Evolutionary conservation across 2,329 filamentous ascomycete genomes (phyloP).

Genomic region (Ampelomyces quisqualis): DNA sequence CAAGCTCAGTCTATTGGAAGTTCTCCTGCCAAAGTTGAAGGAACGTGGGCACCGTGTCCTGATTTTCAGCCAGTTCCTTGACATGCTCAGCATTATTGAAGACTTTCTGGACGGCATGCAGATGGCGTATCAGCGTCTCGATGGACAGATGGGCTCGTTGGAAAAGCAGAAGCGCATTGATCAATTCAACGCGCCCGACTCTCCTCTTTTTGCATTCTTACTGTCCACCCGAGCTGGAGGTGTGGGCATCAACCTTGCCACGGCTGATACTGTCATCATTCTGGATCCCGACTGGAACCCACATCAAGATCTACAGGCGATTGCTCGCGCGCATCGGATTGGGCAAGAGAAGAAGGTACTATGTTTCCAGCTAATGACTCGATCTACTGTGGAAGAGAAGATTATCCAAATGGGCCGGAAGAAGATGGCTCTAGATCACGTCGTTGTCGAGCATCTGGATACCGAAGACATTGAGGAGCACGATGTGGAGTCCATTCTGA

Average conservation of each 20-base stretch:
- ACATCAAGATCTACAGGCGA: conserved; percentile 93
- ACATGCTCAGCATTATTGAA: conserved; percentile 83
- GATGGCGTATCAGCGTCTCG: conserved; percentile 74
- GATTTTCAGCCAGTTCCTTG: conserved; percentile 93
- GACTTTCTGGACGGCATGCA: conserved; percentile 82
- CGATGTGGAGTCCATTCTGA: conserved; percentile 84
- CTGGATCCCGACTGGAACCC: conserved; percentile 97
- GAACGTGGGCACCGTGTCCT: conserved; percentile 86
- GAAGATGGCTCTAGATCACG: conserved; percentile 94
- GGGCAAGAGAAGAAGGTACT: conserved; percentile 95
- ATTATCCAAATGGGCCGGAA: conserved; percentile 94
- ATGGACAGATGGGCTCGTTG: conserved; percentile 76
- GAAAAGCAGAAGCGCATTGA: conserved; percentile 96
- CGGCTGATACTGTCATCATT: conserved; percentile 96
- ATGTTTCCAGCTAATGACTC: conserved; percentile 91
- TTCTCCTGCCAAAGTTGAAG: conserved; percentile 83
- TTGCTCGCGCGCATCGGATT: conserved; percentile 92
- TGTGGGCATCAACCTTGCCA: conserved; percentile 95
- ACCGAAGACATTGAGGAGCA: conserved; percentile 74
- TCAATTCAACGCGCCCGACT: conserved; percentile 83
- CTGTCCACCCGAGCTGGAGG: conserved; percentile 93
- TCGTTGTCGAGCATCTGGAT: conserved; percentile 89
- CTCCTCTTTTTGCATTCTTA: conserved; percentile 82
- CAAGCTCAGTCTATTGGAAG: conserved; percentile 79
- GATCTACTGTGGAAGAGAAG: conserved; percentile 85